Conservation (phyloP, 306 rosid species). For the Dryas drummondii region DNA sequence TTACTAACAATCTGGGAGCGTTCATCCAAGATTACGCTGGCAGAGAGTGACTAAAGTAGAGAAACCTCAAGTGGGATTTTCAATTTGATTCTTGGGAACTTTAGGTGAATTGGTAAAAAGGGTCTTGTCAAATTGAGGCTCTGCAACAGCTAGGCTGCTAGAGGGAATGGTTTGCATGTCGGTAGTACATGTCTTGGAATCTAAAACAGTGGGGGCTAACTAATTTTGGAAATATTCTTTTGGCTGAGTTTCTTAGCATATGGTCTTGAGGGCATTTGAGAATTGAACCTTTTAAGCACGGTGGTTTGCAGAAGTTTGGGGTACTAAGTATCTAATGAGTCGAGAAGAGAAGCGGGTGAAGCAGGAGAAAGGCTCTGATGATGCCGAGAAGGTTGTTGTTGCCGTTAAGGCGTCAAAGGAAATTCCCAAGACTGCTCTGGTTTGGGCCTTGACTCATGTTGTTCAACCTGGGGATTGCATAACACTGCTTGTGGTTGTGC, state of each 20-base stretch:
- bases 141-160: conserved; percentile 5
- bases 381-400: conserved; percentile 82
- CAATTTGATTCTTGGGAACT: conserved; percentile 8
- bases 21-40: conserved; percentile 27
- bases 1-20: conserved; percentile 32
- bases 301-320: conserved; percentile 8
- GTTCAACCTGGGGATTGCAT: conserved; percentile 99
- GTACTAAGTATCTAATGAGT: conserved; percentile 45
- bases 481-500: conserved; percentile 86
- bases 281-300: conserved; percentile 30
- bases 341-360: conserved; percentile 70
- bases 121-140: conserved; percentile 43
- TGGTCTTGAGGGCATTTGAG: conserved; percentile 43
- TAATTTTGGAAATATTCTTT: conserved; percentile 32
- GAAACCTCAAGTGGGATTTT: conserved; percentile 21
- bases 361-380: conserved; percentile 78
- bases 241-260: conserved; percentile 21
- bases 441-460: conserved; percentile 97
- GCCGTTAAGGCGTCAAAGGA: conserved; percentile 93
- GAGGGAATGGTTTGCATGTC: conserved; percentile 42
- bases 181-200: conserved; percentile 35
- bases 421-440: conserved; percentile 88
- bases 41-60: conserved; percentile 23
- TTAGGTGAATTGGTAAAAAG: conserved; percentile 40
- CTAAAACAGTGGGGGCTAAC: conserved; percentile 39